phyloP scores from a whole-genome alignment of 164 flowering plant species.

The Tetrastigma voinierianum region DNA sequence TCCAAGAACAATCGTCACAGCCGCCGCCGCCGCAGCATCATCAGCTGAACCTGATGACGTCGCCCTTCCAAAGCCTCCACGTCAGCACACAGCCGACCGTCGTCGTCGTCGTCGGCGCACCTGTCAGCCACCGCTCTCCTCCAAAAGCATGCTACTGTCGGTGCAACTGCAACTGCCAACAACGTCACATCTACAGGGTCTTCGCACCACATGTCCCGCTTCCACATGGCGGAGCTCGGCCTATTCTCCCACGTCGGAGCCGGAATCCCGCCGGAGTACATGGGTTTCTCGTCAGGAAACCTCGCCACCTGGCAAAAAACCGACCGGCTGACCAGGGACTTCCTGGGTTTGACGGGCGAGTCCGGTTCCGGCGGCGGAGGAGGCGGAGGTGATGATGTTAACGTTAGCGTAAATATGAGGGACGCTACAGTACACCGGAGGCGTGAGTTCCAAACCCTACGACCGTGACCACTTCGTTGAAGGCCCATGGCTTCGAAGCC shows the following conservation, averaged over 20 bases:
- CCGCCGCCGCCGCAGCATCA: constrained; percentile 1
- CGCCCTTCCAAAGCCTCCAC: constrained; percentile 22
- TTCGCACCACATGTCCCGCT: constrained; percentile 21
- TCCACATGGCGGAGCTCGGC: constrained; percentile 14
- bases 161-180: too few species aligned
- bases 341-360: constrained; percentile 60
- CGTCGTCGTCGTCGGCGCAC: constrained; percentile 25
- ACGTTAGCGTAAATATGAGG: constrained; percentile 24
- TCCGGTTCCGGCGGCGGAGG: constrained; percentile 15
- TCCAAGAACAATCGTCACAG: constrained; percentile 3
- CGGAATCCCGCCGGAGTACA: constrained; percentile 17
- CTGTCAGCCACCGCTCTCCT: constrained; percentile 76
- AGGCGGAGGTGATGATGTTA: constrained; percentile 9
- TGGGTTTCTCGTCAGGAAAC: constrained; percentile 14
- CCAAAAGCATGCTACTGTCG: constrained; percentile 58
- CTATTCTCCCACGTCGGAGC: constrained; percentile 9
- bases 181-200: constrained; percentile 13
- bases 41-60: constrained; percentile 6
- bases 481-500: constrained; percentile 31
- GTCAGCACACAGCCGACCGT: constrained; percentile 5
- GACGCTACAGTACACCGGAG: constrained; percentile 39
- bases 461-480: constrained; percentile 39
- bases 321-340: constrained; percentile 72
- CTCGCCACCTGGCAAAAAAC: constrained; percentile 43
- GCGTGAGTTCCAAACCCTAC: constrained; percentile 24